Evolutionary conservation across 768 basidiomycete species (phyloP).

Genomic region (Hygrophorus russula): DNA sequence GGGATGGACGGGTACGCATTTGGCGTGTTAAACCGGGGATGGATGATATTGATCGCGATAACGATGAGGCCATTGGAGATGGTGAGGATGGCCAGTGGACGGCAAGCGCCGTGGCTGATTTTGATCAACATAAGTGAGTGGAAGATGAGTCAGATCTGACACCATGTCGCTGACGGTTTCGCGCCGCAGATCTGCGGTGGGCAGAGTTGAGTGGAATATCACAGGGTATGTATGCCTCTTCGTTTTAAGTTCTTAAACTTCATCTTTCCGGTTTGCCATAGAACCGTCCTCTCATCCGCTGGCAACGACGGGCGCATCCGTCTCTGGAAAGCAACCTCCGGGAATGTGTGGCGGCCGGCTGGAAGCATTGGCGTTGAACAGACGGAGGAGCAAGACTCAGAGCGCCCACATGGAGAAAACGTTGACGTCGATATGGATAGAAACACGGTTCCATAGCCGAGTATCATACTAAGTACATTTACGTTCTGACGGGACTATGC

Average conservation of each 20-base stretch:
- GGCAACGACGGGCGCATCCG: slow-evolving; percentile 78
- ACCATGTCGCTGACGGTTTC: background rate
- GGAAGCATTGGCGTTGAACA: slow-evolving; percentile 79
- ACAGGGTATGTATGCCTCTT: slow-evolving; percentile 42
- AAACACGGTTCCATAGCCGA: background rate
- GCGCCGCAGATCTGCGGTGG: slow-evolving; percentile 50
- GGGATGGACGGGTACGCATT: slow-evolving; percentile 83
- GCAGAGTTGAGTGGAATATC: slow-evolving; percentile 91
- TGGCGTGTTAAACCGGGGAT: slow-evolving; percentile 70
- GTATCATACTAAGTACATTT: too few relatives aligned
- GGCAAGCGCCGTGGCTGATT: slow-evolving; percentile 70
- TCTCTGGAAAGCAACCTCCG: slow-evolving; percentile 77
- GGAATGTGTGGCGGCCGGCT: slow-evolving; percentile 76
- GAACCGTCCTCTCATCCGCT: slow-evolving; percentile 73
- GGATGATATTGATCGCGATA: slow-evolving; percentile 26
- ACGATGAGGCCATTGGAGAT: slow-evolving; percentile 19
- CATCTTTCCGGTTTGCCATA: slow-evolving; percentile 15
- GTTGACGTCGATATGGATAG: slow-evolving; percentile 4
- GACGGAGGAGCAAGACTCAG: slow-evolving; percentile 24
- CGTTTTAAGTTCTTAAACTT: slow-evolving; percentile 4
- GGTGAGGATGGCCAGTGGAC: slow-evolving; percentile 58
- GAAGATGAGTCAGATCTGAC: background rate
- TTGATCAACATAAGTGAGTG: slow-evolving; percentile 71
- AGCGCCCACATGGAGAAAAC: background rate
- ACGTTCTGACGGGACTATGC: too few relatives aligned